phyloP scores from a whole-genome alignment of 1,284 basidiomycete genomes.

The Puccinia sorghi region DNA sequence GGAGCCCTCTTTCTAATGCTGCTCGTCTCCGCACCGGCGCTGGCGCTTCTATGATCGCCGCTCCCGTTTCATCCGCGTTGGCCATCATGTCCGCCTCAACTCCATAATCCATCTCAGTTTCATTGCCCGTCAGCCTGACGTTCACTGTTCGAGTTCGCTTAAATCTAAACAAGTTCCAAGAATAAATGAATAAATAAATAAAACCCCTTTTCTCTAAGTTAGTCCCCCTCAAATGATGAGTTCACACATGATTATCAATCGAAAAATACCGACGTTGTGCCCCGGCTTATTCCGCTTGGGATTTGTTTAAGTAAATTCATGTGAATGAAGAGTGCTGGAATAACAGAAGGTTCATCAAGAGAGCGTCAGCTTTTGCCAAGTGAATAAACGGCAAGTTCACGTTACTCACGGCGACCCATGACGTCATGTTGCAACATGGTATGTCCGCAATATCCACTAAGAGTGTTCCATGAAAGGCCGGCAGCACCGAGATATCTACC shows the following conservation, averaged over 20 bases:
- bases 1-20: slow-evolving; percentile 59
- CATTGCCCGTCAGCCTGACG: slow-evolving; percentile 55
- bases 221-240: slow-evolving; percentile 8
- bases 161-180: slow-evolving; percentile 52
- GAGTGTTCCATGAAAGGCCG: slow-evolving; percentile 58
- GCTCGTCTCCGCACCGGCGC: slow-evolving; percentile 58
- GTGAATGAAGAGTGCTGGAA: slow-evolving; percentile 58
- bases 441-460: slow-evolving; percentile 53
- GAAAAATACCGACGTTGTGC: slow-evolving; percentile 8
- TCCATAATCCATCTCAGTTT: slow-evolving; percentile 57
- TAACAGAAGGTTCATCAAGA: background rate
- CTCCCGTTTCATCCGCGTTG: slow-evolving; percentile 59
- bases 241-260: background rate
- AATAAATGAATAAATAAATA: background rate
- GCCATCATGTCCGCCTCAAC: slow-evolving; percentile 62
- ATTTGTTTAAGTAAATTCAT: slow-evolving; percentile 62
- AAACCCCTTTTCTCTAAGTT: slow-evolving; percentile 51
- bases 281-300: slow-evolving; percentile 36
- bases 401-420: slow-evolving; percentile 56
- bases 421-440: slow-evolving; percentile 62
- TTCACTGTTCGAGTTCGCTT: slow-evolving; percentile 56
- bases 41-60: slow-evolving; percentile 57
- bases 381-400: background rate
- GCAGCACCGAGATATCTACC: slow-evolving; percentile 61
- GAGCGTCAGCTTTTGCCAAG: background rate